Conservation (phyloP, 1,284 basidiomycete genomes). For the Sanghuangporus baumii region DNA sequence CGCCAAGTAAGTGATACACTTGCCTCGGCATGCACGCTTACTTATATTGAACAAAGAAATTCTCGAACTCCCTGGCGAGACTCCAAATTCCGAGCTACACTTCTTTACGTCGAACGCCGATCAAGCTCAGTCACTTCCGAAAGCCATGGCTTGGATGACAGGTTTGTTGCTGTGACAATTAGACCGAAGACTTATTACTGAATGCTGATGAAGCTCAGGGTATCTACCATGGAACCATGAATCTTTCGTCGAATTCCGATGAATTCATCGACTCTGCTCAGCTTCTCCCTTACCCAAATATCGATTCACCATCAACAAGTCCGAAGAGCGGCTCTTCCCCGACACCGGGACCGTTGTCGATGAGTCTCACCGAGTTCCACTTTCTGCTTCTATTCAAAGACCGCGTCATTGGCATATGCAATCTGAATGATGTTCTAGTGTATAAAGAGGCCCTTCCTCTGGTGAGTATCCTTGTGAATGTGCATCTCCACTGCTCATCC, state of each 20-base stretch:
- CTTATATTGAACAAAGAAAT: conserved; percentile 53
- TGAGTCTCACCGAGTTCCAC: conserved; percentile 89
- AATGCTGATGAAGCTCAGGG: conserved; percentile 54
- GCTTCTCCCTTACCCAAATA: conserved; percentile 59
- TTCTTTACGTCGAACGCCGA: conserved; percentile 69
- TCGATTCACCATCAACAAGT: conserved; percentile 26
- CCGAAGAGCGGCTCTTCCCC: conserved; percentile 15
- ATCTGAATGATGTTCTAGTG: conserved; percentile 75
- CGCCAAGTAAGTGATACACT: conserved; percentile 61
- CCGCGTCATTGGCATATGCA: conserved; percentile 72
- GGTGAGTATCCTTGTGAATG: conserved; percentile 38
- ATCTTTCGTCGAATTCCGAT: conserved; percentile 62
- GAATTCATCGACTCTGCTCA: conserved; percentile 76
- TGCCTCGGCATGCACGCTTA: background rate
- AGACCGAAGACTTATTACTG: background rate
- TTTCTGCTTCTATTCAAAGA: conserved; percentile 85
- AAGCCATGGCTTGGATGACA: conserved; percentile 85
- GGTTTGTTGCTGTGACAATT: conserved; percentile 35
- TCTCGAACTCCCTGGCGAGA: conserved; percentile 76
- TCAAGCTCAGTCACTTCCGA: conserved; percentile 60
- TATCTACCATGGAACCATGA: conserved; percentile 77
- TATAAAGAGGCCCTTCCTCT: conserved; percentile 83
- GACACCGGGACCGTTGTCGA: conserved; percentile 51
- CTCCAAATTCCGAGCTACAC: conserved; percentile 71
- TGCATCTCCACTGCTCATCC: background rate